phyloP scores from a whole-genome alignment of 805 yeast genomes.

The Kuraishia hungarica region DNA sequence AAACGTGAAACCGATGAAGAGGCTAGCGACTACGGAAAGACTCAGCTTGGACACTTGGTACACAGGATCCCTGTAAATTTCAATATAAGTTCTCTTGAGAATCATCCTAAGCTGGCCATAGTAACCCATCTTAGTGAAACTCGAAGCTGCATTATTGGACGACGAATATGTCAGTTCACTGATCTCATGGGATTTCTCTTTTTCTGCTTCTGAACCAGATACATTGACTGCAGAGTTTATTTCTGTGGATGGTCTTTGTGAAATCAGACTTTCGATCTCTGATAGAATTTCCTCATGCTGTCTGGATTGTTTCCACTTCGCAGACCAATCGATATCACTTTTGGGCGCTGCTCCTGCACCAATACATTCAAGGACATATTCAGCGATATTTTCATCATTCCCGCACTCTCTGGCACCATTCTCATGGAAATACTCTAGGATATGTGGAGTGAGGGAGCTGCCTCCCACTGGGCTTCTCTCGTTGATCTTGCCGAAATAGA shows the following conservation, averaged over 20 bases:
- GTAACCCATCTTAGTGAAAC: slow-evolving; percentile 25
- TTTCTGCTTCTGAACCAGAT: background rate
- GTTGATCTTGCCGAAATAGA: slow-evolving; percentile 31
- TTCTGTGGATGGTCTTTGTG: background rate
- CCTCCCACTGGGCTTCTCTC: slow-evolving; percentile 3
- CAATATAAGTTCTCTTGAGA: slow-evolving; percentile 26
- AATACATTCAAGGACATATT: slow-evolving; percentile 34
- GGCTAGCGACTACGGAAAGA: slow-evolving; percentile 31
- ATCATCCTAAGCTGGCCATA: slow-evolving; percentile 26
- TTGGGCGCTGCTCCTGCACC: slow-evolving; percentile 37
- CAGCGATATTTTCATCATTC: slow-evolving; percentile 32
- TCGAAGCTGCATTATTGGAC: slow-evolving; percentile 19
- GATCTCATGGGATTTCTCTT: background rate
- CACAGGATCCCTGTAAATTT: slow-evolving; percentile 39
- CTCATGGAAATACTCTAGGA: slow-evolving; percentile 26
- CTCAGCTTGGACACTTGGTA: slow-evolving; percentile 41
- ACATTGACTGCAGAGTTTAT: background rate
- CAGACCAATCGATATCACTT: slow-evolving; percentile 24
- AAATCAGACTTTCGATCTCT: background rate
- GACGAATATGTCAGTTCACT: background rate
- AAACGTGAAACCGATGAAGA: slow-evolving; percentile 50
- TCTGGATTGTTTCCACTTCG: slow-evolving; percentile 16
- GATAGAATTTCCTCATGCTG: background rate
- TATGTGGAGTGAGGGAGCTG: slow-evolving; percentile 16
- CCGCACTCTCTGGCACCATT: slow-evolving; percentile 32